Evolutionary conservation across 352 stramenopile species (phyloP).

Genomic region (Phytophthora gonapodyides): DNA sequence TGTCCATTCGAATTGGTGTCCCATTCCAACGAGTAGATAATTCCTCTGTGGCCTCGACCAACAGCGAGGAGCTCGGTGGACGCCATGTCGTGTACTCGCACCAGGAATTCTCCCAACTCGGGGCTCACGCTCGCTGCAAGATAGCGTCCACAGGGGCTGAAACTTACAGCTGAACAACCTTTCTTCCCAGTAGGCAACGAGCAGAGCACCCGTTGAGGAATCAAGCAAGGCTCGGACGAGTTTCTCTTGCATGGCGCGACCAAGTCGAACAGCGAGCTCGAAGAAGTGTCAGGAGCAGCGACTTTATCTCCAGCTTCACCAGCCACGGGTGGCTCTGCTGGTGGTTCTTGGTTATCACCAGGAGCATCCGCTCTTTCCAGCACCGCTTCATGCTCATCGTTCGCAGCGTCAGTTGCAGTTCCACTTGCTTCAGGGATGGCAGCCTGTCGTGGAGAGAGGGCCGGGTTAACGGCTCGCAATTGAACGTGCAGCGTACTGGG

Average conservation of each 20-base stretch:
- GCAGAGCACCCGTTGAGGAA: conserved; percentile 60
- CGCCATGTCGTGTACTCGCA: conserved; percentile 55
- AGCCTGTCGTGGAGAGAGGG: conserved; percentile 11
- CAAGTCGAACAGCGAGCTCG: conserved; percentile 25
- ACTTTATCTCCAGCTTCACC: not conserved
- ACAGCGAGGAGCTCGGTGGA: conserved; percentile 40
- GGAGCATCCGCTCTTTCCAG: not conserved
- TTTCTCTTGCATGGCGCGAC: conserved; percentile 39
- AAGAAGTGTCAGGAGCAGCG: not conserved
- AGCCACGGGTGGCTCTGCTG: not conserved
- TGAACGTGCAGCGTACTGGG: conserved; percentile 48
- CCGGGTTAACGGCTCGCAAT: conserved; percentile 26
- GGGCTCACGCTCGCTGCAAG: conserved; percentile 51
- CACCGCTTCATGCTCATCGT: conserved; percentile 3
- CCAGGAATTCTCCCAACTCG: conserved; percentile 41
- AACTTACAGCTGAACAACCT: conserved; percentile 61
- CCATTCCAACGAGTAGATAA: conserved; percentile 74
- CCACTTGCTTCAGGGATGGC: not conserved
- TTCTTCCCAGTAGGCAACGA: conserved; percentile 57
- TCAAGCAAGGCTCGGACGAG: conserved; percentile 48
- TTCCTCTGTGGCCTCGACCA: conserved; percentile 49
- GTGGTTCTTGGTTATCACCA: conserved; percentile 26
- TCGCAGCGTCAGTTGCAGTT: not conserved
- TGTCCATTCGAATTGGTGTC: conserved; percentile 7
- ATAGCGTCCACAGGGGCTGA: conserved; percentile 62